Percentiles rank a stretch among this genome's conserved stretches.
phyloP scores from a whole-genome alignment of 805 yeast species.

The Ascoidea asiatica region DNA sequence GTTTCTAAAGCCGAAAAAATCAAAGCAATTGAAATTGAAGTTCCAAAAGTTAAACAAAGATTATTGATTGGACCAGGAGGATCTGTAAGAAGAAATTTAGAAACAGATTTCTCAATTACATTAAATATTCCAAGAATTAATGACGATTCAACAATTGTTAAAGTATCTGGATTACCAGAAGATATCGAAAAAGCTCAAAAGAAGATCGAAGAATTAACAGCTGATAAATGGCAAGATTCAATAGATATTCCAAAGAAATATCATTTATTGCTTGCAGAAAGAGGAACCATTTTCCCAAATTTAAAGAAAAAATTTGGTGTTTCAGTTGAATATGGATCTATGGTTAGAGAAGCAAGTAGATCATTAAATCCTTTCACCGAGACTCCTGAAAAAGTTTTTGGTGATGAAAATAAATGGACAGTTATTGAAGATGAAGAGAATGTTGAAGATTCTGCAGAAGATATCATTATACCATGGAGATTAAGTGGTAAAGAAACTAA shows the following conservation, averaged over 20 bases:
- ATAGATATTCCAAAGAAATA: conserved; percentile 42
- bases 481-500: conserved; percentile 40
- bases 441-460: conserved; percentile 12
- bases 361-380: conserved; percentile 27
- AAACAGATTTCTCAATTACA: conserved; percentile 50
- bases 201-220: conserved; percentile 40
- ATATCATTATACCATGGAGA: conserved; percentile 47
- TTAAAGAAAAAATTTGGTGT: conserved; percentile 39
- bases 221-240: conserved; percentile 38
- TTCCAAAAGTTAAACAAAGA: conserved; percentile 66
- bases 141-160: conserved; percentile 35
- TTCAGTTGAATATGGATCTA: conserved; percentile 45
- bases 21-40: conserved; percentile 33
- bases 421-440: conserved; percentile 21
- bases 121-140: conserved; percentile 55
- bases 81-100: conserved; percentile 53
- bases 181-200: conserved; percentile 48
- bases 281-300: conserved; percentile 47
- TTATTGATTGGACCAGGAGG: conserved; percentile 77
- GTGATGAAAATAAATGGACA: conserved; percentile 33
- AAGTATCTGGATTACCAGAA: conserved; percentile 54
- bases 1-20: conserved; percentile 53
- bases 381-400: conserved; percentile 35
- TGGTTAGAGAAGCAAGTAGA: conserved; percentile 33
- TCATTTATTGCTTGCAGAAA: conserved; percentile 51